phyloP scores from a whole-genome alignment of 352 stramenopile species.

The Globisporangium viniferum region DNA sequence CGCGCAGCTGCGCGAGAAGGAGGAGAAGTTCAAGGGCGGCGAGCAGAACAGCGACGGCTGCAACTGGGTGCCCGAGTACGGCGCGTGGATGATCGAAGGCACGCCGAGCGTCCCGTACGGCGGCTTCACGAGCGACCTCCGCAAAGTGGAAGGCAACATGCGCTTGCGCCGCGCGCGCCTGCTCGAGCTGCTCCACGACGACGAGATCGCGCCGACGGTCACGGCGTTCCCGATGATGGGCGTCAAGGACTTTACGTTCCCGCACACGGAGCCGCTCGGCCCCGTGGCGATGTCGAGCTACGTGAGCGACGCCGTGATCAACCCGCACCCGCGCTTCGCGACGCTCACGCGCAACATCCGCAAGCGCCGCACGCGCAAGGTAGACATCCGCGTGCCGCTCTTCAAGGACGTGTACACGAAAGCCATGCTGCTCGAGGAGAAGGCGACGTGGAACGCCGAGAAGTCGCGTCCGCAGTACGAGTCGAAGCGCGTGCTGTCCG shows the following conservation, averaged over 20 bases:
- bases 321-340: conserved; percentile 98
- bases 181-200: conserved; percentile 88
- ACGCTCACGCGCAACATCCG: conserved; percentile 99
- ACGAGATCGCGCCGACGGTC: conserved; percentile 97
- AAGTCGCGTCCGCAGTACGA: conserved; percentile 76
- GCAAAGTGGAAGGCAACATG: conserved; percentile 98
- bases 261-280: conserved; percentile 50
- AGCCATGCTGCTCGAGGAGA: conserved; percentile 66
- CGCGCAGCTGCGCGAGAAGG: conserved; percentile 89
- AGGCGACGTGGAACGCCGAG: conserved; percentile 74
- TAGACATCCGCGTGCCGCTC: conserved; percentile 86
- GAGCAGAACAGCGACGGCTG: conserved; percentile 83
- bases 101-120: conserved; percentile 94
- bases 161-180: conserved; percentile 93
- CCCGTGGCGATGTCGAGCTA: conserved; percentile 94
- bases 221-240: conserved; percentile 97
- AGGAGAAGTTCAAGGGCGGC: conserved; percentile 46
- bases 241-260: conserved; percentile 90
- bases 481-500: conserved; percentile 41
- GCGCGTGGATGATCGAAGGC: conserved; percentile 99
- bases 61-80: conserved; percentile 99
- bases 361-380: conserved; percentile 84
- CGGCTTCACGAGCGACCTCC: conserved; percentile 93
- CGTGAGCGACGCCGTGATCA: conserved; percentile 97
- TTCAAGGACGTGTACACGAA: conserved; percentile 85